Base-by-base conservation (phyloP, 177 flowering plant species). In the Vitis hybrid region DNA sequence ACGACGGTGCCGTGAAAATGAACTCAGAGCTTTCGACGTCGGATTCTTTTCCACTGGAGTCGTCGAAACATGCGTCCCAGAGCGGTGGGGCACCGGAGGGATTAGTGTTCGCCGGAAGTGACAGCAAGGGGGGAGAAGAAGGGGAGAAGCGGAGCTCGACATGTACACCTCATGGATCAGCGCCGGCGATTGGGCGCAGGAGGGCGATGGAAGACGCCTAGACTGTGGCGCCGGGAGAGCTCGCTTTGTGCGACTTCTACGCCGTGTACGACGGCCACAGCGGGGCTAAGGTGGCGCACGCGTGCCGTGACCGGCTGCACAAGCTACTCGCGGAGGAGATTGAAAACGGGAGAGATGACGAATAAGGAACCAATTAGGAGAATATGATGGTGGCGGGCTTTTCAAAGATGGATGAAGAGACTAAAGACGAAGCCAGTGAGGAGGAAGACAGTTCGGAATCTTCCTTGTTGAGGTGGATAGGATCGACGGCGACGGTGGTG, bases 221-320 rank as follows among this genome's bases (percentile, higher is more conserved):
- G 62, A 75, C 57, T 69, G 75, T 51, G 30, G 48, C 48, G 48
- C 8, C 48, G 1, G 70, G 64, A 9, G 57, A 50, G 32, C 34
- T 63, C 6, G 56, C 23, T 1, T 14, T 68, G 71, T 80, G 59
- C 60, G 73, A 74, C 4, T 82, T 82, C 54, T 85, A 72, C 57
- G 84, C 69, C 1, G 82, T 81, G 21, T 83, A 78, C 64, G 89
- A 85, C 73, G 89, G 89, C 0, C 84, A 83, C 64, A 86, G 88
- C 2, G 86, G 85, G 8, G 5, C 65, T 2, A 17, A 2, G 56
- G 87, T 81, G 62, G 68, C 89, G 17, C 13, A 60, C 10, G 72
- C 63, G 40, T 85, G 87, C 45, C 23, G 76, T 14, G 84, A 81
- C 4, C 56, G 74, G 60, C 15, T 85, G 78, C 85, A 83, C 70